These are phyloP conservation scores for Penicillium silybi DNA, from an alignment of 495 filamentous ascomycete genomes.

Conservation along the genomic window DNA sequence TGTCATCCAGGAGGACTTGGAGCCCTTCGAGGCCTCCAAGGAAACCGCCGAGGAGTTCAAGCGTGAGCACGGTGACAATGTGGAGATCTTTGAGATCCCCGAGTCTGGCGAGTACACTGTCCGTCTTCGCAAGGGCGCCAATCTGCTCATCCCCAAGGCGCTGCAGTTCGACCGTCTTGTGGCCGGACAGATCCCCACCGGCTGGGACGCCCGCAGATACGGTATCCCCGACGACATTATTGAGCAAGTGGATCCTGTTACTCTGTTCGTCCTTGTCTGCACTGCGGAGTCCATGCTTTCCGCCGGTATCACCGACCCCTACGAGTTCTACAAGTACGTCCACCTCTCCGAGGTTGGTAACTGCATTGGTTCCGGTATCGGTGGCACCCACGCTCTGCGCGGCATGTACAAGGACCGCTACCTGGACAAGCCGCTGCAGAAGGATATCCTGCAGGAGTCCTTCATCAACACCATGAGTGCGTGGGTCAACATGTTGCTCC, in stretches of 20 bases:
- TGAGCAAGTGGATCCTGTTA: conserved; percentile 93
- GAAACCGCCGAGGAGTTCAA: conserved; percentile 97
- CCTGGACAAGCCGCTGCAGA: conserved; percentile 96
- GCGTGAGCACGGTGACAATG: conserved; percentile 94
- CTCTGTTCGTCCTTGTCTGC: conserved; percentile 89
- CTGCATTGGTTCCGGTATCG: conserved; percentile 96
- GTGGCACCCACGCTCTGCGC: conserved; percentile 84
- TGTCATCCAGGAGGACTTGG: conserved; percentile 91
- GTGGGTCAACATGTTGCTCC: conserved; percentile 98
- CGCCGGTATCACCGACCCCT: conserved; percentile 97
- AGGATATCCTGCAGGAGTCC: conserved; percentile 97
- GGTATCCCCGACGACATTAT: conserved; percentile 98
- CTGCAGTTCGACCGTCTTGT: conserved; percentile 95
- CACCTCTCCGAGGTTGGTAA: conserved; percentile 98
- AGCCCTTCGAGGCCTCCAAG: conserved; percentile 95
- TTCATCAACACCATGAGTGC: conserved; percentile 99
- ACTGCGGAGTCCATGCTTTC: conserved; percentile 86
- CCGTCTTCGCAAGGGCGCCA: conserved; percentile 89
- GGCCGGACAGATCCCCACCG: conserved; percentile 92
- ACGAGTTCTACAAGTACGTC: conserved; percentile 99
- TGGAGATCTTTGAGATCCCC: conserved; percentile 92
- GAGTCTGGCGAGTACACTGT: conserved; percentile 94
- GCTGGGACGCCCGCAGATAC: conserved; percentile 93
- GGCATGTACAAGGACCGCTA: conserved; percentile 99
- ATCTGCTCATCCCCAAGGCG: conserved; percentile 92